A percentile compares a stretch with the other conserved stretches of the same genome.
These are phyloP conservation scores for Microascus cirrosus DNA, from an alignment of 2,329 filamentous ascomycete genomes.

Conservation along the genomic window DNA sequence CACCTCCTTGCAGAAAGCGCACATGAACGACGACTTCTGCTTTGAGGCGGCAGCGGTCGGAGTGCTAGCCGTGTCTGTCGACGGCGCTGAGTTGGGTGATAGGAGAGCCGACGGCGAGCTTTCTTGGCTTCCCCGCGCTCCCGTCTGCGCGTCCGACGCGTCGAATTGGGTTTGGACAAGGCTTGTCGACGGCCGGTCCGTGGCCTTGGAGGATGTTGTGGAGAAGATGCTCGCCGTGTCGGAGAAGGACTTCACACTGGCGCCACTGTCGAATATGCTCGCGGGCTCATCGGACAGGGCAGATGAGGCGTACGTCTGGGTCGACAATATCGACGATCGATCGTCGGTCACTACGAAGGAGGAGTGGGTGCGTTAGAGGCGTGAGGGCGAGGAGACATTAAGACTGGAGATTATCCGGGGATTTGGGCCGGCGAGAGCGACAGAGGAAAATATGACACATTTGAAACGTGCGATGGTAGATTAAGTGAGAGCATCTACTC, in stretches of 20 bases:
- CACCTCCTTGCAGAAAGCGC: constrained; percentile 29
- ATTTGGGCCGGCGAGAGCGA: not conserved
- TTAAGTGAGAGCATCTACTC: not conserved
- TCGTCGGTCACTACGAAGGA: constrained; percentile 15
- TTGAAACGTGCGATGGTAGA: not conserved
- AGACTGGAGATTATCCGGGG: not conserved
- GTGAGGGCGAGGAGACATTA: not conserved
- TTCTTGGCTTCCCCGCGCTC: constrained; percentile 13
- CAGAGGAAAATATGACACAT: not conserved
- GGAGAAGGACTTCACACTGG: constrained; percentile 23
- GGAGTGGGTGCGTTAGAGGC: not conserved
- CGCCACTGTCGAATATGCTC: constrained; percentile 22
- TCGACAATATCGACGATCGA: constrained; percentile 21
- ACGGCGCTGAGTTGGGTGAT: constrained; percentile 6
- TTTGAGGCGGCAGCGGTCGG: constrained; percentile 13
- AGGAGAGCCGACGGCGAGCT: constrained; percentile 6
- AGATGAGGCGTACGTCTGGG: constrained; percentile 19
- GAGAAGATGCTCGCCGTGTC: constrained; percentile 29
- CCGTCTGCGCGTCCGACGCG: constrained; percentile 10
- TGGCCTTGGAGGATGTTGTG: constrained; percentile 24
- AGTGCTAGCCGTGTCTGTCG: not conserved
- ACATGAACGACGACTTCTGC: constrained; percentile 25
- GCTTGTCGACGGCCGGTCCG: not conserved
- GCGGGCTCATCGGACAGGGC: constrained; percentile 21
- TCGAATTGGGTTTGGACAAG: constrained; percentile 1